A percentile compares a stretch with the other conserved stretches of the same genome.
Evolutionary conservation across 176 grass and related monocot species (phyloP).

Genomic region (Oryza australiensis): DNA sequence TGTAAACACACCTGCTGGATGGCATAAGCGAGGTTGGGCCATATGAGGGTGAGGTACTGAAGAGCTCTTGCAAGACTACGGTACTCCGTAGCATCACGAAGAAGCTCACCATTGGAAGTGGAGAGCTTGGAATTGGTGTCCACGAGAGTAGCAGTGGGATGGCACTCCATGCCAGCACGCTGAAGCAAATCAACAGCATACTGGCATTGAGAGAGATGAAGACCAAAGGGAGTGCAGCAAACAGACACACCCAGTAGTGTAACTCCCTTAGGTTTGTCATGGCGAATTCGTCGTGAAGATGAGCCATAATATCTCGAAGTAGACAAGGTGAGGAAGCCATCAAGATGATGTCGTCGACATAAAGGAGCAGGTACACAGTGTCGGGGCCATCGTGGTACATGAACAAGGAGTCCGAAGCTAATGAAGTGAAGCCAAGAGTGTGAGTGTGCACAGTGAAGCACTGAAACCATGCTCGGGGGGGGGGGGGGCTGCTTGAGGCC

Average conservation of each 20-base stretch:
- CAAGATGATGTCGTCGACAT: too few species aligned
- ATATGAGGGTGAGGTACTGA: too few species aligned
- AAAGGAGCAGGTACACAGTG: neutral
- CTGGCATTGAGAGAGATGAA: neutral
- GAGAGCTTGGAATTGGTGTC: neutral
- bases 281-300: too few species aligned
- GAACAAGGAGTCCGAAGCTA: neutral
- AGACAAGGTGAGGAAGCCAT: too few species aligned
- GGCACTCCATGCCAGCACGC: too few species aligned
- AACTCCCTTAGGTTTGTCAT: too few species aligned
- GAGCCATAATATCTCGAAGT: too few species aligned
- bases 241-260: slow-evolving; percentile 8
- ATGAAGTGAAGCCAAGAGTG: neutral
- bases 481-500: neutral
- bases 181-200: neutral
- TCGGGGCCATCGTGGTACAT: neutral
- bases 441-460: neutral
- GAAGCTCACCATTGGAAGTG: neutral
- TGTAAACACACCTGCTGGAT: too few species aligned
- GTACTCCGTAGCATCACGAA: neutral
- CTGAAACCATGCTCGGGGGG: neutral
- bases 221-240: neutral
- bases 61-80: neutral
- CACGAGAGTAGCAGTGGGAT: neutral
- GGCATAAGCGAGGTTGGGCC: too few species aligned